Base-by-base conservation (phyloP, 139 green algal genomes). In the Choricystis sp. region DNA sequence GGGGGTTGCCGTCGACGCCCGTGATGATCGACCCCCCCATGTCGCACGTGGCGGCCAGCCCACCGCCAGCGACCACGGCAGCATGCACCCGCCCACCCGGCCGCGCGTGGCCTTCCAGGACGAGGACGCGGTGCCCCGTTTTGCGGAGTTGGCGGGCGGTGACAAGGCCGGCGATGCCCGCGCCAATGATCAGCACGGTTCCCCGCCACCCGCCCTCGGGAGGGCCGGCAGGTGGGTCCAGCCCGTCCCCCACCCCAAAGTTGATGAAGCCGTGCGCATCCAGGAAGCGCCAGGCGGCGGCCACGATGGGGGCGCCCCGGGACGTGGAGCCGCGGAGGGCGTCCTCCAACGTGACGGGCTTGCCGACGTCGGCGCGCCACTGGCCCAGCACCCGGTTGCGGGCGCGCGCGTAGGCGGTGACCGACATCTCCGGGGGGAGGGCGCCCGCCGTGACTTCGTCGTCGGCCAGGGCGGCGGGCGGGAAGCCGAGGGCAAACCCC, bases 1-100 rank as follows among this genome's bases (percentile, higher is more conserved):
- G 71, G 0, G 92, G 92, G 77, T 98, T 98, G 68, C 92, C 88
- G 52, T 96, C 82, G 5, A 89, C 84, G 63, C 92, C 84, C 16
- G 87, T 98, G 64, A 98, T 77, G 66, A 98, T 87, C 63, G 69
- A 83, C 26, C 91, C 92, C 19, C 92, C 92, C 23, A 98, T 64
- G 40, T 98, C 92, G 22, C 79, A 88, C 0, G 82, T 73, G 1
- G 77, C 83, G 2, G 59, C 52, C n/a, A 67, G 29, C 5, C 67
- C 72, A 19, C 58, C 66, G 14, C 64, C 73, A 74, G 84, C 75
- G 61, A 64, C 5, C 21, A 63, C 25, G 26, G 23, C 48, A 80
- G 74, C 91, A 72, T 86, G 77, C 58, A 96, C 91, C 3, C 89
- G 70, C 0, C 89, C 89, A 19, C 89, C 89, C 20, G 87, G 77